Evolutionary conservation across 768 basidiomycete species (phyloP), one percentile per base, ranked within the genome.

Genomic region (Grammothele lineata): DNA sequence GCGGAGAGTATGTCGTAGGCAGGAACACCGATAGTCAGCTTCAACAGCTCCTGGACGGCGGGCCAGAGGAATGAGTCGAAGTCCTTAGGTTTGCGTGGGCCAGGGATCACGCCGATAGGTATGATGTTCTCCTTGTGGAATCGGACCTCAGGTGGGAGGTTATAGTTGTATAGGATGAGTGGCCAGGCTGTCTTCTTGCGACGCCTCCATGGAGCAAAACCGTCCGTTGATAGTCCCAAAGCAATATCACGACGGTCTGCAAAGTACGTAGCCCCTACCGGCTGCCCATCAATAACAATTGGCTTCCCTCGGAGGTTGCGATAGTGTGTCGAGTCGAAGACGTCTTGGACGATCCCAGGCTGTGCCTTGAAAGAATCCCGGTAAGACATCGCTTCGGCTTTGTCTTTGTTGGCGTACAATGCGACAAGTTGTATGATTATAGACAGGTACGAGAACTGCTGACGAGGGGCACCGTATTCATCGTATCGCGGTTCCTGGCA

Each of bases 31-130:
- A 44, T 8, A 0, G 63, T 65, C 0, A 76, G 64, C 11, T 57
- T 39, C 0, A 66, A 22, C 5, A 68, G 49, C 48, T 76, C 72
- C 3, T 72, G 52, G 5, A 68, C 53, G 1, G 72, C 50, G 0
- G 69, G 73, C 25, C 42, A 50, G 0, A 69, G 57, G 41, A 75
- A 76, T 0, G 72, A 71, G 23, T 65, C 62, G 5, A 70, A 23
- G 36, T 72, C 66, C 27, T 66, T 63, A 0, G 75, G 71, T 32
- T 69, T 68, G 15, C 67, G 65, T 0, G 71, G 76, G 0, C 76
- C 72, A 1, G 74, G 75, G 38, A 78, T 72, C 37, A 75, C 59
- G 11, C 72, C 70, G 8, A 74, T 34, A 23, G 61, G 63, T 3
- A 78, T 38, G 4, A 75, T 56, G 32, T 74, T 43, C 5, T 63